These are phyloP conservation scores for Aspergillus amoenus DNA, from an alignment of 2,329 filamentous ascomycete species.

Conservation along the genomic window DNA sequence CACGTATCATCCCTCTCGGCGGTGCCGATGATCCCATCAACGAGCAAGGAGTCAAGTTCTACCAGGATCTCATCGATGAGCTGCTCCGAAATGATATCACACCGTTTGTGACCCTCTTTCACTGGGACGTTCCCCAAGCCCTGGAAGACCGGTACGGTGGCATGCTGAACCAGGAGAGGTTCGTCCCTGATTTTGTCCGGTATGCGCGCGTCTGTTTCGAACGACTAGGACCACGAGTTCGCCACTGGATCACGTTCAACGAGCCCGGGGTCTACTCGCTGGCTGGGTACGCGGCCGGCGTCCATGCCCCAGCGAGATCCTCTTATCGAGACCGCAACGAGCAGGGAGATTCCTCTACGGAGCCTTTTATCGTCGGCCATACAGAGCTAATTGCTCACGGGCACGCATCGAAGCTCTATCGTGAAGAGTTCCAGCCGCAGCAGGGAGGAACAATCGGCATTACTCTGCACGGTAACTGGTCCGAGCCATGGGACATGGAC, in stretches of 20 bases:
- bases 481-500: constrained; percentile 73
- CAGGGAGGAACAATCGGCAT: constrained; percentile 75
- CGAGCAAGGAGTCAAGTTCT: constrained; percentile 71
- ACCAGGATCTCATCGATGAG: constrained; percentile 72
- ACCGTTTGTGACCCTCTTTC: constrained; percentile 76
- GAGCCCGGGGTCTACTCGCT: constrained; percentile 79
- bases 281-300: constrained; percentile 71
- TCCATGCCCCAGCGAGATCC: constrained; percentile 73
- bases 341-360: constrained; percentile 70
- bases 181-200: constrained; percentile 71
- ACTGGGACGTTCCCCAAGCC: constrained; percentile 77
- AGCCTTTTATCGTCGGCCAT: constrained; percentile 76
- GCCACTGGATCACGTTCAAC: constrained; percentile 84
- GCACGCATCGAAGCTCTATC: constrained; percentile 71
- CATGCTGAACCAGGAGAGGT: constrained; percentile 72
- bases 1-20: constrained; percentile 74
- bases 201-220: constrained; percentile 76
- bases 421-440: constrained; percentile 70
- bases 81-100: constrained; percentile 69
- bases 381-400: constrained; percentile 74
- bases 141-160: constrained; percentile 76
- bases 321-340: constrained; percentile 68
- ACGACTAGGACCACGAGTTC: constrained; percentile 68
- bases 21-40: constrained; percentile 75
- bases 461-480: constrained; percentile 74